A percentile compares a stretch with the other conserved stretches of the same genome.
Evolutionary conservation across 2,329 filamentous ascomycete species (phyloP).

Genomic region (Verticillium klebahnii): DNA sequence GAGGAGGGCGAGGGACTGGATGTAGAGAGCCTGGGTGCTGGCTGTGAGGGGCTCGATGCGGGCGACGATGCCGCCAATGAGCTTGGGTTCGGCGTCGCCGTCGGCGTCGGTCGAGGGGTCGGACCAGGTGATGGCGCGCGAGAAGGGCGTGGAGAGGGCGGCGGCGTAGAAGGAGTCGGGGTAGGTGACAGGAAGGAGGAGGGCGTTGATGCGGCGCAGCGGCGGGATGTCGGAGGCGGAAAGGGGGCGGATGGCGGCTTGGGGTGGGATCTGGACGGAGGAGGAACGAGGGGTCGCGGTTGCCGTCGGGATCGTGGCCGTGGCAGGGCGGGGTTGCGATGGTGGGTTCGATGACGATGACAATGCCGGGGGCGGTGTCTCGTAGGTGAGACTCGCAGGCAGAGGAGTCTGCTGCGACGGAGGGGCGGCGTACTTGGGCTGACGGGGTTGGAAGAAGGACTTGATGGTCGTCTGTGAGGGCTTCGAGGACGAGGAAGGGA

Average conservation of each 20-base stretch:
- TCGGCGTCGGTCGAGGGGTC: slow-evolving; percentile 27
- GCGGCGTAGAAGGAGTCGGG: slow-evolving; percentile 61
- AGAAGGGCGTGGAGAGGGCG: slow-evolving; percentile 46
- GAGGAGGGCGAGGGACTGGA: slow-evolving; percentile 59
- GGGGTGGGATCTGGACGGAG: slow-evolving; percentile 29
- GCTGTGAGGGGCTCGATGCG: slow-evolving; percentile 49
- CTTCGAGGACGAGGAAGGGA: slow-evolving; percentile 28
- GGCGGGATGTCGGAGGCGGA: slow-evolving; percentile 47
- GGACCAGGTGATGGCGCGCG: slow-evolving; percentile 55
- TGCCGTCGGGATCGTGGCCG: slow-evolving; percentile 20
- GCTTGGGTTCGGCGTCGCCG: slow-evolving; percentile 33
- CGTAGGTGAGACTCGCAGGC: neutral
- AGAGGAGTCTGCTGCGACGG: slow-evolving; percentile 19
- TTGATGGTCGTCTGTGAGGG: slow-evolving; percentile 52
- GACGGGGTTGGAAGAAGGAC: slow-evolving; percentile 54
- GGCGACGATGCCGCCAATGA: slow-evolving; percentile 59
- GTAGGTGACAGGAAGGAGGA: slow-evolving; percentile 61
- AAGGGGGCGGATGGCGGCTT: slow-evolving; percentile 50
- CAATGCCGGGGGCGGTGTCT: slow-evolving; percentile 8
- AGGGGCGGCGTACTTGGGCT: slow-evolving; percentile 38
- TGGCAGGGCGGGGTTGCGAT: slow-evolving; percentile 14
- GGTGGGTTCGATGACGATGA: slow-evolving; percentile 16
- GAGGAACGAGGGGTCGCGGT: slow-evolving; percentile 16
- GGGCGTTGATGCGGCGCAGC: slow-evolving; percentile 59
- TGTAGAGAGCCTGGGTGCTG: slow-evolving; percentile 49